Percentiles rank a stretch among this genome's conserved stretches.
phyloP scores from a whole-genome alignment of 73 alveolate species.

The Paraurostyla sp. region DNA sequence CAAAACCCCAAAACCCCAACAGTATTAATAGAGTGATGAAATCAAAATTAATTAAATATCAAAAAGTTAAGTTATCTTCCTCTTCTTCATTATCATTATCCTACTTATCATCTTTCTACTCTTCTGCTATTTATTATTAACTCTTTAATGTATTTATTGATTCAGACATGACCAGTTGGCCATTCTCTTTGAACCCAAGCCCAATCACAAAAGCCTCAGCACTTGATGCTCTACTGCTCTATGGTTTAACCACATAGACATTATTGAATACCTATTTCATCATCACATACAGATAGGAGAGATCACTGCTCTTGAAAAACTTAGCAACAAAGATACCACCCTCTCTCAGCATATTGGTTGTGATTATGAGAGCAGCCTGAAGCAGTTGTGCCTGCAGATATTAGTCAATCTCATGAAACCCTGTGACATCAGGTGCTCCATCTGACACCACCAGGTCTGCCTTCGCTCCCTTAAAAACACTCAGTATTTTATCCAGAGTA shows the following conservation, averaged over 20 bases:
- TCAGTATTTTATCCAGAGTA: slow-evolving; percentile 88
- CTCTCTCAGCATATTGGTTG: slow-evolving; percentile 83
- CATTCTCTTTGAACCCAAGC: slow-evolving; percentile 73
- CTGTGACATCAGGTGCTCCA: slow-evolving; percentile 99
- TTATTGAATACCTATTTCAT: slow-evolving; percentile 89
- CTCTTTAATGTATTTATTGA: slow-evolving; percentile 1
- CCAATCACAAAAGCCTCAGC: slow-evolving; percentile 93
- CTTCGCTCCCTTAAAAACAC: slow-evolving; percentile 84
- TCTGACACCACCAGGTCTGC: slow-evolving; percentile 96
- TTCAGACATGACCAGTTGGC: background rate
- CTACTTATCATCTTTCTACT: background rate
- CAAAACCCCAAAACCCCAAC: too few species aligned
- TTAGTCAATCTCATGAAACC: slow-evolving; percentile 96
- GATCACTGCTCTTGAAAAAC: slow-evolving; percentile 93
- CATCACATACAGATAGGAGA: slow-evolving; percentile 88
- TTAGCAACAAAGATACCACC: slow-evolving; percentile 97
- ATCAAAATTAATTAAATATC: background rate
- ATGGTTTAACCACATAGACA: slow-evolving; percentile 89
- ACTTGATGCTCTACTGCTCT: slow-evolving; percentile 85
- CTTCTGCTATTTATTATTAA: background rate
- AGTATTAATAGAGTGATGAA: too few species aligned
- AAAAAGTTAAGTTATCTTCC: slow-evolving; percentile 39
- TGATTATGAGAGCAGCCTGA: slow-evolving; percentile 92
- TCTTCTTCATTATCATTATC: slow-evolving; percentile 33
- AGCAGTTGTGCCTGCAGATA: slow-evolving; percentile 94